A percentile compares a stretch with the other conserved stretches of the same genome.
These are phyloP conservation scores for Verticillium nubilum DNA, from an alignment of 2,329 filamentous ascomycete genomes.

Conservation along the genomic window DNA sequence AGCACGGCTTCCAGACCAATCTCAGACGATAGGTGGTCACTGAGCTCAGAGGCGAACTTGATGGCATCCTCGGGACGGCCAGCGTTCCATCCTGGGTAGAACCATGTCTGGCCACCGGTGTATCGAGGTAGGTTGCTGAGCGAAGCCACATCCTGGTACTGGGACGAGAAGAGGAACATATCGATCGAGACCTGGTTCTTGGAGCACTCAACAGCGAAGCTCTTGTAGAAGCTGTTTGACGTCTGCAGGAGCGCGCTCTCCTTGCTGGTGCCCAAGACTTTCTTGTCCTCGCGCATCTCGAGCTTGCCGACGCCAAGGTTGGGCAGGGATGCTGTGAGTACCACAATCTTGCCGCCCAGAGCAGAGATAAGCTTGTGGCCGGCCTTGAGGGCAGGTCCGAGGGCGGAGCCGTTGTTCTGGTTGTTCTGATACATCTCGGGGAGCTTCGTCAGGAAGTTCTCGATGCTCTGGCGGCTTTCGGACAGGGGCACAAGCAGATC, in stretches of 20 bases:
- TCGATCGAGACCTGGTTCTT: constrained; percentile 98
- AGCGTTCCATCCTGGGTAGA: constrained; percentile 97
- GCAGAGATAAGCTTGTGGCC: constrained; percentile 95
- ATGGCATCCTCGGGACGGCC: constrained; percentile 91
- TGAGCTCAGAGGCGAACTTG: constrained; percentile 96
- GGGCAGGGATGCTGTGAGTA: constrained; percentile 83
- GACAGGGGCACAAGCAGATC: constrained; percentile 86
- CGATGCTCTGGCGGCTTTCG: constrained; percentile 86
- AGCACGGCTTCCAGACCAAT: constrained; percentile 95
- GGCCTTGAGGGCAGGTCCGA: constrained; percentile 88
- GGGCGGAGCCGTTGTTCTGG: constrained; percentile 81
- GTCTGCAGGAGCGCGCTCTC: constrained; percentile 85
- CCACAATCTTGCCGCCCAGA: constrained; percentile 90
- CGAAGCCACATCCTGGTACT: constrained; percentile 96
- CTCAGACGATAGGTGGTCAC: constrained; percentile 92
- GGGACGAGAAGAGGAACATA: constrained; percentile 94
- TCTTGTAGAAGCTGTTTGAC: constrained; percentile 96
- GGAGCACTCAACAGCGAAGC: constrained; percentile 96
- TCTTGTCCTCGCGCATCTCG: constrained; percentile 94
- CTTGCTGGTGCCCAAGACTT: constrained; percentile 87
- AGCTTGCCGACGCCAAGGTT: constrained; percentile 87
- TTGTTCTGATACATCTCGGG: constrained; percentile 97
- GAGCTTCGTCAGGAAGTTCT: constrained; percentile 83
- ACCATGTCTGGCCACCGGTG: constrained; percentile 96
- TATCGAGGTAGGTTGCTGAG: constrained; percentile 93